phyloP scores from a whole-genome alignment of 2,329 filamentous ascomycete genomes.

The Ophiostoma populinum region DNA sequence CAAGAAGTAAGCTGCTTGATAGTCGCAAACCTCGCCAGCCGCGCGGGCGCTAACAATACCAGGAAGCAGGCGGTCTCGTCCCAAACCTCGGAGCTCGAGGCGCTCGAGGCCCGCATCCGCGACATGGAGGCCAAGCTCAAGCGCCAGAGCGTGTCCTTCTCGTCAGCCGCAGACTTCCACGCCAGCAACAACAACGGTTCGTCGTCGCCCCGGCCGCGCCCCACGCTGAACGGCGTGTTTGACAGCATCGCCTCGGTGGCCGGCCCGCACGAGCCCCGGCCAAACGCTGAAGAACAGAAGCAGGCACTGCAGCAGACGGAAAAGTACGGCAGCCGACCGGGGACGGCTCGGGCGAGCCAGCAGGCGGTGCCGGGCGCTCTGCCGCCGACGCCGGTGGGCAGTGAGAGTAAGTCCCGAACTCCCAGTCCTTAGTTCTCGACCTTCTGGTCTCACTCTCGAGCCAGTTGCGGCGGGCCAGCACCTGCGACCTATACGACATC shows the following conservation, averaged over 20 bases:
- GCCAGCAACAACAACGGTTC: conserved; percentile 3
- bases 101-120: conserved; percentile 65
- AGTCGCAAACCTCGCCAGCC: neutral
- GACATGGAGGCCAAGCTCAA: conserved; percentile 70
- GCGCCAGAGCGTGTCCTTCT: conserved; percentile 9
- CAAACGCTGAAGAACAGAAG: conserved; percentile 8
- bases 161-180: neutral
- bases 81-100: conserved; percentile 65
- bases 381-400: conserved; percentile 42
- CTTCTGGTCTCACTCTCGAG: too few species aligned
- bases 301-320: conserved; percentile 10
- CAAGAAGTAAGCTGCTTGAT: conserved; percentile 75
- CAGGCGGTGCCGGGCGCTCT: conserved; percentile 38
- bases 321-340: conserved; percentile 32
- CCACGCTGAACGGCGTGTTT: conserved; percentile 16
- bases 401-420: conserved; percentile 41
- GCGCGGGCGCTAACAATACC: too few species aligned
- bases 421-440: too few species aligned
- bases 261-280: conserved; percentile 9
- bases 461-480: neutral
- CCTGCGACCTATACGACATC: too few species aligned
- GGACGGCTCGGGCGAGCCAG: conserved; percentile 31
- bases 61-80: conserved; percentile 67
- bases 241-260: conserved; percentile 13
- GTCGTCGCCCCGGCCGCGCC: conserved; percentile 14